phyloP scores from a whole-genome alignment of 768 basidiomycete species.

The Tricholoma flavovirens region DNA sequence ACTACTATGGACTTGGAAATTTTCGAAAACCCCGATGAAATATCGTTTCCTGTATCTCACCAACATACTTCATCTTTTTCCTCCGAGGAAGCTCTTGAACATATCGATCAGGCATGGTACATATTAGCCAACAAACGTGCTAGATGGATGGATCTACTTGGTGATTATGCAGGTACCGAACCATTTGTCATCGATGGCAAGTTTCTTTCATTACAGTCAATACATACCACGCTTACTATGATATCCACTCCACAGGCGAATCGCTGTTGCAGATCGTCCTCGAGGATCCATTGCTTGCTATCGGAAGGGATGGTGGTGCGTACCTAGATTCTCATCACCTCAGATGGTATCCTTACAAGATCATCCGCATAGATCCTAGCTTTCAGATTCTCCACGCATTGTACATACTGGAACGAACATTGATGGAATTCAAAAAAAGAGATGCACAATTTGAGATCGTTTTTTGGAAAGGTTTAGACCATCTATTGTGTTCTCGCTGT shows the following conservation, averaged over 20 bases:
- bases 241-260: constrained; percentile 40
- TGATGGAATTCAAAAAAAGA: constrained; percentile 44
- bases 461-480: constrained; percentile 50
- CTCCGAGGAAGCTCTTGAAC: constrained; percentile 8
- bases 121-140: constrained; percentile 10
- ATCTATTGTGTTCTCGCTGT: neutral
- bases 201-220: constrained; percentile 1
- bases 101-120: constrained; percentile 15
- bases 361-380: constrained; percentile 33
- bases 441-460: constrained; percentile 55
- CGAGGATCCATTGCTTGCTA: constrained; percentile 53
- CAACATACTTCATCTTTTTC: neutral
- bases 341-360: neutral
- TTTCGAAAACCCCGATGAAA: constrained; percentile 10
- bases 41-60: neutral
- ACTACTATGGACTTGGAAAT: constrained; percentile 16
- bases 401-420: constrained; percentile 44
- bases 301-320: constrained; percentile 44
- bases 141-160: constrained; percentile 59
- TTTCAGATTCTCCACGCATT: constrained; percentile 64
- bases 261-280: constrained; percentile 54
- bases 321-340: neutral
- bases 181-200: constrained; percentile 61
- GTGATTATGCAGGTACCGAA: constrained; percentile 66
- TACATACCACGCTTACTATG: constrained; percentile 1